Conservation (phyloP, 495 filamentous ascomycete species). For the Penicillium roqueforti region DNA sequence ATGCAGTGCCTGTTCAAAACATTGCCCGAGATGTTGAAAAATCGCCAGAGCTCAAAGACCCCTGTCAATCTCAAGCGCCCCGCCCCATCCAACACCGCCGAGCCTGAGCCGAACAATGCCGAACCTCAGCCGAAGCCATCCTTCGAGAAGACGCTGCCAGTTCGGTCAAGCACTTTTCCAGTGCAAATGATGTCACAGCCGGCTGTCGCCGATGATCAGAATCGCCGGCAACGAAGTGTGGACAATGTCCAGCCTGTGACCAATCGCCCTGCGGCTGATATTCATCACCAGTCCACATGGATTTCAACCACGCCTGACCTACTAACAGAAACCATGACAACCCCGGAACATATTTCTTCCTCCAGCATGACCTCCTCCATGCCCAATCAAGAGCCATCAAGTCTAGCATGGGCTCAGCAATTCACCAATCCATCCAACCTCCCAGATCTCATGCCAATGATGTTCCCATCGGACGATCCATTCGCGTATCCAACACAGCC, state of each 20-base stretch:
- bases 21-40: slow-evolving; percentile 65
- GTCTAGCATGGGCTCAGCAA: slow-evolving; percentile 28
- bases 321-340: slow-evolving; percentile 31
- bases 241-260: slow-evolving; percentile 27
- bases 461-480: slow-evolving; percentile 88
- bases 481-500: slow-evolving; percentile 88
- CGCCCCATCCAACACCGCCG: slow-evolving; percentile 29
- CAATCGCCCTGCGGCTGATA: slow-evolving; percentile 25
- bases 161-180: slow-evolving; percentile 50
- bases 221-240: slow-evolving; percentile 29
- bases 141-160: slow-evolving; percentile 31
- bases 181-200: slow-evolving; percentile 28
- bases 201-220: slow-evolving; percentile 17
- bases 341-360: slow-evolving; percentile 23
- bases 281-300: slow-evolving; percentile 26
- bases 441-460: slow-evolving; percentile 76
- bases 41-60: slow-evolving; percentile 43
- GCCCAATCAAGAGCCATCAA: slow-evolving; percentile 24
- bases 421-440: slow-evolving; percentile 41
- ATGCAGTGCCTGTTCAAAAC: slow-evolving; percentile 70
- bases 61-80: slow-evolving; percentile 43
- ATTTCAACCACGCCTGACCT: slow-evolving; percentile 30
- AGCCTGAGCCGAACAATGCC: slow-evolving; percentile 22
- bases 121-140: slow-evolving; percentile 25
- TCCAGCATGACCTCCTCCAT: slow-evolving; percentile 16